Conservation (phyloP, 164 flowering plant genomes). For the Protea cynaroides region DNA sequence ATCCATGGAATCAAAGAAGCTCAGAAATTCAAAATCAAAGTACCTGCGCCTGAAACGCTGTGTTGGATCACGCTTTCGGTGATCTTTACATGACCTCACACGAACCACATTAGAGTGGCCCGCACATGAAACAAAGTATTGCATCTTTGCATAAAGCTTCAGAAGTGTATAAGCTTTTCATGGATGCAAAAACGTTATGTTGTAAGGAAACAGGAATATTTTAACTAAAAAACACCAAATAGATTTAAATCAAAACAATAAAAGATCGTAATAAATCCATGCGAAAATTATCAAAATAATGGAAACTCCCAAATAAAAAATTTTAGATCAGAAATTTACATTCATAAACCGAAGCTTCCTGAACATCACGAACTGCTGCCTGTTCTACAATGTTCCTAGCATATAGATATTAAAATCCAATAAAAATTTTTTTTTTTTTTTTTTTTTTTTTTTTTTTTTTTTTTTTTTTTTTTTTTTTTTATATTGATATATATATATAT, state of each 20-base stretch:
- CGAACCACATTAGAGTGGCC: conserved; percentile 13
- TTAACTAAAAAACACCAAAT: background rate
- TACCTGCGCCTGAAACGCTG: conserved; percentile 3
- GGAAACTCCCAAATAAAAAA: background rate
- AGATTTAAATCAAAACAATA: too few relatives aligned
- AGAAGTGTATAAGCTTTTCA: conserved; percentile 17
- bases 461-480: too few relatives aligned
- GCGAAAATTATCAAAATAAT: too few relatives aligned
- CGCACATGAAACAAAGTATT: conserved; percentile 20
- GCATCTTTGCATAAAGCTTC: conserved; percentile 23
- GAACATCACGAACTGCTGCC: conserved; percentile 8
- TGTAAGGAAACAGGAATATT: too few relatives aligned
- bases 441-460: too few relatives aligned
- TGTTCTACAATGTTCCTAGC: conserved; percentile 6
- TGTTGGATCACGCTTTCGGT: background rate
- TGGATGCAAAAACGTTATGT: too few relatives aligned
- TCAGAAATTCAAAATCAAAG: background rate
- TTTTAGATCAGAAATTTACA: background rate
- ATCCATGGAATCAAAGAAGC: too few relatives aligned
- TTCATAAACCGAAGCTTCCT: conserved; percentile 4
- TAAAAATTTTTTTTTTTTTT: too few relatives aligned
- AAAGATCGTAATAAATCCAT: background rate
- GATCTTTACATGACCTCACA: background rate
- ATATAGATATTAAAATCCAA: too few relatives aligned
- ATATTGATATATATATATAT: too few relatives aligned